Evolutionary conservation across 441 rosid genomes (phyloP).

Genomic region (Adansonia madagascariensis): DNA sequence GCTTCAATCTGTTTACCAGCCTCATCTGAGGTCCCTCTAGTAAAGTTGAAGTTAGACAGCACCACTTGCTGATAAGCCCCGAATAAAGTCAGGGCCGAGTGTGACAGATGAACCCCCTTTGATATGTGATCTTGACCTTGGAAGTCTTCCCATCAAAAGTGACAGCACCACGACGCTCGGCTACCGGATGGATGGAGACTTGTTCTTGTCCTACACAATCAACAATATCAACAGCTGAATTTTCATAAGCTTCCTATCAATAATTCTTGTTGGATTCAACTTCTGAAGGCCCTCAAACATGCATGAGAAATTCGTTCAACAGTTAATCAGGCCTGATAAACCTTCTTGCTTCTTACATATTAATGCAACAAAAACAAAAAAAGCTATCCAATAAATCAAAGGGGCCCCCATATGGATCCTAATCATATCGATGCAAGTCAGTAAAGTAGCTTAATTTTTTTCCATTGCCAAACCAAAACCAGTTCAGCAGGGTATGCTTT

Average conservation of each 20-base stretch:
- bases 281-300: slow-evolving; percentile 31
- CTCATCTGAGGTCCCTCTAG: slow-evolving; percentile 13
- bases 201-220: slow-evolving; percentile 17
- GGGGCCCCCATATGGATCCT: slow-evolving; percentile 28
- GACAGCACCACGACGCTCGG: slow-evolving; percentile 38
- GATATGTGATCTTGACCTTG: slow-evolving; percentile 29
- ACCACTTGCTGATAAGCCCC: slow-evolving; percentile 25
- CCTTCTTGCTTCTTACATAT: slow-evolving; percentile 24
- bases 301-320: slow-evolving; percentile 20
- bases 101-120: slow-evolving; percentile 29
- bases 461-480: slow-evolving; percentile 36
- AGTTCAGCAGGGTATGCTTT: no score
- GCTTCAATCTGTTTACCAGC: slow-evolving; percentile 4
- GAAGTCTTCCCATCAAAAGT: slow-evolving; percentile 19
- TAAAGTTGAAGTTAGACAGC: slow-evolving; percentile 26
- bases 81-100: slow-evolving; percentile 7
- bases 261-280: slow-evolving; percentile 30
- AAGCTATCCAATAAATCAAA: slow-evolving; percentile 23
- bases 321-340: slow-evolving; percentile 25
- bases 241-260: slow-evolving; percentile 31
- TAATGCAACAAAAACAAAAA: slow-evolving; percentile 24
- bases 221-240: slow-evolving; percentile 11
- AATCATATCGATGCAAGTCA: slow-evolving; percentile 8
- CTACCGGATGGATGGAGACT: slow-evolving; percentile 7
- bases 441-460: slow-evolving; percentile 23